These are phyloP conservation scores for Penicillium bovifimosum DNA, from an alignment of 495 filamentous ascomycete species.

Conservation along the genomic window DNA sequence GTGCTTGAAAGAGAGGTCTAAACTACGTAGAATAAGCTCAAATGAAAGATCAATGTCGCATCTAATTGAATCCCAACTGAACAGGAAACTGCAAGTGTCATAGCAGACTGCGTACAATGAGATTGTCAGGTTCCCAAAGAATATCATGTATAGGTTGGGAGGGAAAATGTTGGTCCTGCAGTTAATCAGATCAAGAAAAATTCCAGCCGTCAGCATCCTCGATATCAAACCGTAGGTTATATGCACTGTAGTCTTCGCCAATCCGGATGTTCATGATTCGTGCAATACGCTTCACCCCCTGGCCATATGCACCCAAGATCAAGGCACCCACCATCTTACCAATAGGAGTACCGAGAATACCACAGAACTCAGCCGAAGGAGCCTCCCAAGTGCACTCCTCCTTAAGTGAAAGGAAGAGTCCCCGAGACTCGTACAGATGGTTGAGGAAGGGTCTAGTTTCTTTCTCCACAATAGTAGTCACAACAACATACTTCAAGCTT, in stretches of 20 bases:
- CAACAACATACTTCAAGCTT: background rate
- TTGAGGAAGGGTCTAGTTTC: background rate
- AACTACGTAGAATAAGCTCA: too few species aligned
- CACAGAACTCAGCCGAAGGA: background rate
- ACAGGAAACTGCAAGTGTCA: too few species aligned
- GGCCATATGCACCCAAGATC: slow-evolving; percentile 2
- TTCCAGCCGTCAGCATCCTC: background rate
- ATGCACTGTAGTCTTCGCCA: background rate
- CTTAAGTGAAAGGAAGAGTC: background rate
- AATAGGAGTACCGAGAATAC: slow-evolving; percentile 3
- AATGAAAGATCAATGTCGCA: too few species aligned
- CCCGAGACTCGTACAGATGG: background rate
- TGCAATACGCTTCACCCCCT: background rate
- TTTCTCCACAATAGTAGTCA: background rate
- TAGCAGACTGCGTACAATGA: too few species aligned
- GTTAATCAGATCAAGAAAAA: background rate
- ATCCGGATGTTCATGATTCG: background rate
- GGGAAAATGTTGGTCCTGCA: background rate
- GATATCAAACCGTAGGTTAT: slow-evolving; percentile 4
- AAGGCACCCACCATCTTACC: slow-evolving; percentile 2
- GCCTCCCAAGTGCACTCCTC: background rate
- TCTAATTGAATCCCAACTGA: too few species aligned
- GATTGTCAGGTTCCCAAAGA: too few species aligned
- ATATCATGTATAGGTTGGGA: too few species aligned
- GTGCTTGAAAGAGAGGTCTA: too few species aligned